A percentile compares a stretch with the other conserved stretches of the same genome.
Conservation (phyloP, 2,329 filamentous ascomycete genomes). For the Cryphonectria naterciae region DNA sequence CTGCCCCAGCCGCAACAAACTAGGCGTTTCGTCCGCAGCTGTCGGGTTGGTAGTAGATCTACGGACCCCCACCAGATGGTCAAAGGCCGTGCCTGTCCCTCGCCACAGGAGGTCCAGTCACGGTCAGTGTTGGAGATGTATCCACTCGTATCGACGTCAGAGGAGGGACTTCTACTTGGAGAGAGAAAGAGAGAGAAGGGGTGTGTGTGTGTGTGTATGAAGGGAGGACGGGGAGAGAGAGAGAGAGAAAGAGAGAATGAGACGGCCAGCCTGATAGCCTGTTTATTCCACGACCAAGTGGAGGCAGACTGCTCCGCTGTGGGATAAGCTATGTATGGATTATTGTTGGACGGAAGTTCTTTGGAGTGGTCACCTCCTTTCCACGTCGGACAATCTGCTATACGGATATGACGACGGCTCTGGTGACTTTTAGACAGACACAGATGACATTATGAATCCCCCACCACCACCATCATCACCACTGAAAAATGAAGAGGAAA, state of each 20-base stretch:
- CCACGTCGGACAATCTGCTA: not conserved
- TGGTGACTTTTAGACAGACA: slow-evolving; percentile 16
- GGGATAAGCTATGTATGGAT: not conserved
- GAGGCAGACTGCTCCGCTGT: not conserved
- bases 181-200: not conserved
- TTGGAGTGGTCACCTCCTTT: not conserved
- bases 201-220: too few species aligned
- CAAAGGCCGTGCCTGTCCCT: not conserved
- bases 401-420: not conserved
- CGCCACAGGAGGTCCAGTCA: not conserved
- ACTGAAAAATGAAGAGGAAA: too few species aligned
- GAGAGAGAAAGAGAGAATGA: not conserved
- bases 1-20: slow-evolving; percentile 14
- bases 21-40: slow-evolving; percentile 16
- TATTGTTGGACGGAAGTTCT: not conserved
- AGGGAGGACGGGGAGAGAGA: too few species aligned
- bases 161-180: not conserved
- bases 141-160: not conserved
- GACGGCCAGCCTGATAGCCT: not conserved
- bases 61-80: not conserved
- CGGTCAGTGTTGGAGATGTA: not conserved
- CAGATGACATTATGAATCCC: slow-evolving; percentile 26
- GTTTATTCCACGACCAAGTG: not conserved
- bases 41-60: not conserved
- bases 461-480: not conserved